phyloP scores from a whole-genome alignment of 371 early-diverging fungal species.

The Fennellomyces sp. region DNA sequence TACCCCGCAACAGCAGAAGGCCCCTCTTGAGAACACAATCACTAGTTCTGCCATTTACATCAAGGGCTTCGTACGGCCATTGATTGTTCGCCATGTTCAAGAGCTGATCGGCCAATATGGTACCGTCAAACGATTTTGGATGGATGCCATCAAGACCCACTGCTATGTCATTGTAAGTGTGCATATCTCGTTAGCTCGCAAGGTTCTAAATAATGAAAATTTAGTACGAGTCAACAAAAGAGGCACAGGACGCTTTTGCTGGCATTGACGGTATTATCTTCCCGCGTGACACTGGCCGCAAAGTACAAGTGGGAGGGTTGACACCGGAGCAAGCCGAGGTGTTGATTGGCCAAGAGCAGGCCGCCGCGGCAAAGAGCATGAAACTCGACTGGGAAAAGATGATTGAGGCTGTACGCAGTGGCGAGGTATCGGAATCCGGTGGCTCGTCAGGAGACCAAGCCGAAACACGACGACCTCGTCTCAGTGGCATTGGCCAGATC shows the following conservation, averaged over 20 bases:
- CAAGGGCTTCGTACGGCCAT: slow-evolving; percentile 79
- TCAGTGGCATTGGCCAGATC: slow-evolving; percentile 41
- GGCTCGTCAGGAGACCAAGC: slow-evolving; percentile 16
- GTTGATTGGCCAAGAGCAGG: slow-evolving; percentile 65
- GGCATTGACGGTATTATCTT: slow-evolving; percentile 63
- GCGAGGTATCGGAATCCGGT: slow-evolving; percentile 14
- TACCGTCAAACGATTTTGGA: slow-evolving; percentile 73
- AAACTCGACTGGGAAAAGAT: slow-evolving; percentile 41
- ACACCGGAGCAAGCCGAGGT: slow-evolving; percentile 56
- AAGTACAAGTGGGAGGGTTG: slow-evolving; percentile 60
- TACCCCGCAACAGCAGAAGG: background rate
- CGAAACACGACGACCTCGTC: slow-evolving; percentile 21
- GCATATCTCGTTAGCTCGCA: too few species aligned
- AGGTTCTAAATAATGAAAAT: too few species aligned
- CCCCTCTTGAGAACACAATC: slow-evolving; percentile 1
- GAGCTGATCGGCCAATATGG: slow-evolving; percentile 71
- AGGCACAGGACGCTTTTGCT: slow-evolving; percentile 57
- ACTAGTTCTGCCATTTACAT: slow-evolving; percentile 56
- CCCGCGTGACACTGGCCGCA: slow-evolving; percentile 69
- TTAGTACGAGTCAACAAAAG: slow-evolving; percentile 55
- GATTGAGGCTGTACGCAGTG: slow-evolving; percentile 17
- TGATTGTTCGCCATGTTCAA: slow-evolving; percentile 64
- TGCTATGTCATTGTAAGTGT: slow-evolving; percentile 75
- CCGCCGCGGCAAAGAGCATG: slow-evolving; percentile 50
- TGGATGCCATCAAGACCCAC: slow-evolving; percentile 86